These are phyloP conservation scores for Leccinum fallax DNA, from an alignment of 1,284 basidiomycete genomes.

Conservation along the genomic window DNA sequence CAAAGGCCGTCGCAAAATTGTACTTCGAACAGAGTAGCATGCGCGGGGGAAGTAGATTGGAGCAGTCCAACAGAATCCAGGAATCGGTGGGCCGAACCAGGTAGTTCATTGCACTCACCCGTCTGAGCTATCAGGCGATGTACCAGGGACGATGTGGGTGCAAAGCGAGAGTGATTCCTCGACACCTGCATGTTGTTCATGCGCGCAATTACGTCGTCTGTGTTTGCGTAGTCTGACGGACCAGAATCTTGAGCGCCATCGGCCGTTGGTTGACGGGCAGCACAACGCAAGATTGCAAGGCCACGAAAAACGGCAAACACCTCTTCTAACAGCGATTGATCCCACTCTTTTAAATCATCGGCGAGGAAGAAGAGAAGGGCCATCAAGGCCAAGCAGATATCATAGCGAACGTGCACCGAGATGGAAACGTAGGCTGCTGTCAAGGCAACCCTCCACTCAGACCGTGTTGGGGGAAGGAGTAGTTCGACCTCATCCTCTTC, in stretches of 20 bases:
- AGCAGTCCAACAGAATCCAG: conserved; percentile 66
- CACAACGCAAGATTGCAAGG: conserved; percentile 63
- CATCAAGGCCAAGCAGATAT: conserved; percentile 65
- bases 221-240: conserved; percentile 37
- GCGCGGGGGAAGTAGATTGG: conserved; percentile 62
- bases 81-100: conserved; percentile 65
- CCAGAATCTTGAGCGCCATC: conserved; percentile 37
- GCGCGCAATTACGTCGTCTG: conserved; percentile 66
- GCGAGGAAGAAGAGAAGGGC: conserved; percentile 73
- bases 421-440: conserved; percentile 61
- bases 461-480: conserved; percentile 52
- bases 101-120: conserved; percentile 47
- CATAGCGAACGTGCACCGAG: conserved; percentile 71
- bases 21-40: conserved; percentile 68
- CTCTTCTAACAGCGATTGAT: conserved; percentile 66
- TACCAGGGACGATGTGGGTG: conserved; percentile 68
- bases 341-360: conserved; percentile 61
- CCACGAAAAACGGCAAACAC: conserved; percentile 79
- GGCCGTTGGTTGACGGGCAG: conserved; percentile 59
- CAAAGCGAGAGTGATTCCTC: conserved; percentile 46
- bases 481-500: conserved; percentile 69
- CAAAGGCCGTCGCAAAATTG: conserved; percentile 72
- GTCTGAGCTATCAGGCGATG: conserved; percentile 66
- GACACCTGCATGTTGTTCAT: conserved; percentile 75
- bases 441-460: conserved; percentile 64